Evolutionary conservation across 805 yeast species (phyloP).

Genomic region (Saccharomycopsis sp.): DNA sequence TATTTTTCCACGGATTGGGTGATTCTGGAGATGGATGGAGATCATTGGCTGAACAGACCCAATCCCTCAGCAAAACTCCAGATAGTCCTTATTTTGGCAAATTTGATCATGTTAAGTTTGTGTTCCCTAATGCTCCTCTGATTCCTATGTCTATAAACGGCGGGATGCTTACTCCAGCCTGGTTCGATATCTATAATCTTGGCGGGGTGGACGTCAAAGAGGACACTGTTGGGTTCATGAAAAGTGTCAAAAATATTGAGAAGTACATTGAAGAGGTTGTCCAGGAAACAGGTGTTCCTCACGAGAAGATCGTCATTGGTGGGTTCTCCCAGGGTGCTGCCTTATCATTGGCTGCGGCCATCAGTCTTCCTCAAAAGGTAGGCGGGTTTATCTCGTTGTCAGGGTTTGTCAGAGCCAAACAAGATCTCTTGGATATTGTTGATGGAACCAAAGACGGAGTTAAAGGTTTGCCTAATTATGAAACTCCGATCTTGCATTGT

Average conservation of each 20-base stretch:
- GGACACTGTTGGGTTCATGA: constrained; percentile 50
- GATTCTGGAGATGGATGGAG: constrained; percentile 89
- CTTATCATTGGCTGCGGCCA: constrained; percentile 53
- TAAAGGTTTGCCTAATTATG: constrained; percentile 36
- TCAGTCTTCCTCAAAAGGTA: constrained; percentile 49
- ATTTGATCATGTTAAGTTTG: constrained; percentile 55
- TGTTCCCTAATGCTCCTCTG: constrained; percentile 88
- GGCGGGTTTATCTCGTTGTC: constrained; percentile 78
- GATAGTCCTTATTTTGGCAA: constrained; percentile 27
- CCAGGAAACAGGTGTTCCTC: constrained; percentile 42
- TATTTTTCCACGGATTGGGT: constrained; percentile 86
- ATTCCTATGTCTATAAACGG: constrained; percentile 63
- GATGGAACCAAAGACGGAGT: constrained; percentile 22
- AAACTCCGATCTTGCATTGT: constrained; percentile 79
- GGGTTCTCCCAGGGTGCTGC: constrained; percentile 97
- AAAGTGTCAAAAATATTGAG: constrained; percentile 41
- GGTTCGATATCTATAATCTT: constrained; percentile 74
- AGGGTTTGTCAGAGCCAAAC: constrained; percentile 53
- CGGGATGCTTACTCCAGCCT: constrained; percentile 66
- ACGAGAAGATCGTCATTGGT: constrained; percentile 75
- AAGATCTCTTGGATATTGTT: constrained; percentile 22
- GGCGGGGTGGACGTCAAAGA: constrained; percentile 36
- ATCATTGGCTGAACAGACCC: constrained; percentile 64
- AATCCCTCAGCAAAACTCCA: constrained; percentile 22
- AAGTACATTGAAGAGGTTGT: constrained; percentile 46